Evolutionary conservation across 441 rosid genomes (phyloP).

Genomic region (Corymbia calophylla): DNA sequence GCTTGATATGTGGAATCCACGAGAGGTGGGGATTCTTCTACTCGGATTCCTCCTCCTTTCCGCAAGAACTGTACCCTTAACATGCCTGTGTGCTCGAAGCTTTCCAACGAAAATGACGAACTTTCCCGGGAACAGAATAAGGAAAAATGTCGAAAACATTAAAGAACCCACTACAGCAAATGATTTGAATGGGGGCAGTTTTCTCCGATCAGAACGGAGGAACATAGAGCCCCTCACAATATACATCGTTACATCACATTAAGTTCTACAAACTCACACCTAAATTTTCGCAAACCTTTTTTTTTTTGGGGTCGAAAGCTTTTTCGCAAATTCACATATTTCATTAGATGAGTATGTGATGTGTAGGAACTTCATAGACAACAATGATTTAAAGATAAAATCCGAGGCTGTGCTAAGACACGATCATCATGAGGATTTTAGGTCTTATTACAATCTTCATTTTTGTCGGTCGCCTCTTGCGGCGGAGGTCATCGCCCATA

Average conservation of each 20-base stretch:
- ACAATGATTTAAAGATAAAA: not conserved
- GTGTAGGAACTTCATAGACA: not conserved
- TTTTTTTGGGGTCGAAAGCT: not conserved
- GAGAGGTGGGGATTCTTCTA: not conserved
- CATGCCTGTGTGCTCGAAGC: not conserved
- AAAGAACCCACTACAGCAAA: not conserved
- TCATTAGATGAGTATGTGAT: not conserved
- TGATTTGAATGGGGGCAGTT: not conserved
- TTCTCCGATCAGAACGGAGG: not conserved
- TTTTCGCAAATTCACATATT: not conserved
- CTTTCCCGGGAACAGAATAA: not conserved
- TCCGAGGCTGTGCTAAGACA: fast-evolving
- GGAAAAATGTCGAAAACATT: not conserved
- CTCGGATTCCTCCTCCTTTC: not conserved
- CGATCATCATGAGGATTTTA: not conserved
- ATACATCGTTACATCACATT: not conserved
- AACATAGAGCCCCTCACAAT: not conserved
- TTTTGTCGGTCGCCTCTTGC: not conserved
- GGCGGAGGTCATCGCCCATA: not conserved
- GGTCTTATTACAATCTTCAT: not conserved
- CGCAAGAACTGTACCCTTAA: not conserved
- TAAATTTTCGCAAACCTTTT: not conserved
- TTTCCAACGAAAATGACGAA: not conserved
- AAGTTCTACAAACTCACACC: not conserved
- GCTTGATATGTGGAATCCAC: not conserved